Conservation (phyloP, 257 asterid genomes). For the Anisodus acutangulus region DNA sequence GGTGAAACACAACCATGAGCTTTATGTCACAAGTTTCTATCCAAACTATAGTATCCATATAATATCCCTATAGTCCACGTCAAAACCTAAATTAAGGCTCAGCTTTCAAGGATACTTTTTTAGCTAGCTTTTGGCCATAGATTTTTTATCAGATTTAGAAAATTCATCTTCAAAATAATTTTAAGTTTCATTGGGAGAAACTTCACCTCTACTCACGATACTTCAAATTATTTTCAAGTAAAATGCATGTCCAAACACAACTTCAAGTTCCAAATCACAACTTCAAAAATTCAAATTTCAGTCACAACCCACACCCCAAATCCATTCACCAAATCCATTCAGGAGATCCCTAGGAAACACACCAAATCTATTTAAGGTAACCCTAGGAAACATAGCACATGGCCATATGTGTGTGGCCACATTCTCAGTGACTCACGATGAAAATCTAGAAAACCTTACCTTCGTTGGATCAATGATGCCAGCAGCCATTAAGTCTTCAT, state of each 20-base stretch:
- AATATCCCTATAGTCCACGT: background rate
- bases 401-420: background rate
- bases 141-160: no score
- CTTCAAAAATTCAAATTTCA: no score
- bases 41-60: background rate
- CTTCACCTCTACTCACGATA: no score
- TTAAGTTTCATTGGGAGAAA: no score
- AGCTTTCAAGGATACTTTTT: background rate
- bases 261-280: no score
- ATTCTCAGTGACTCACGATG: background rate
- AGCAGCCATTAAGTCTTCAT: constrained; percentile 96
- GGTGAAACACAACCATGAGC: background rate
- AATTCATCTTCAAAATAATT: no score
- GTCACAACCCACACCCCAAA: background rate
- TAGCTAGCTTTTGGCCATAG: no score
- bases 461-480: constrained; percentile 98
- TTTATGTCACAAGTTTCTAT: background rate
- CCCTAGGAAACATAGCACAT: background rate
- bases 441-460: constrained; percentile 45
- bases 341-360: background rate
- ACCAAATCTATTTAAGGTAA: no score
- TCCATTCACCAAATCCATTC: background rate
- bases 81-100: background rate
- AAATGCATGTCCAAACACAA: no score
- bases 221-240: no score